A percentile compares a stretch with the other conserved stretches of the same genome.
Conservation (phyloP, 1,139 yeast genomes). For the Debaryomycetaceae sp. region DNA sequence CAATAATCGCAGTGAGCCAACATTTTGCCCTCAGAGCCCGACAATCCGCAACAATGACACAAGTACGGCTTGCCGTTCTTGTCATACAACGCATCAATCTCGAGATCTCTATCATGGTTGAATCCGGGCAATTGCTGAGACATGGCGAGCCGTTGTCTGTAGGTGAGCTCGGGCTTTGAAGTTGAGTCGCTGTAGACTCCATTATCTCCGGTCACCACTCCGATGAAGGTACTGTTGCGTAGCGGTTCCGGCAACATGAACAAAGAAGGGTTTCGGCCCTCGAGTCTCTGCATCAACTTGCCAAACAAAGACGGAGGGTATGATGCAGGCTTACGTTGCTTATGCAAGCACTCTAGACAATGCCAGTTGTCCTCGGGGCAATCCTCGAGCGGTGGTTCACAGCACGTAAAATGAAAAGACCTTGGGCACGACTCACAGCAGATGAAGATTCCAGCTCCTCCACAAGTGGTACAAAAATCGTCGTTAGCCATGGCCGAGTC, state of each 20-base stretch:
- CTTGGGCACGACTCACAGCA: constrained; percentile 94
- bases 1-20: constrained; percentile 84
- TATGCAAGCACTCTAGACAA: constrained; percentile 66
- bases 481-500: constrained; percentile 55
- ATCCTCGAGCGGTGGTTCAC: constrained; percentile 82
- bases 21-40: constrained; percentile 53
- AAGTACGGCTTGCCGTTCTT: constrained; percentile 59
- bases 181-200: constrained; percentile 71
- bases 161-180: constrained; percentile 47
- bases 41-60: constrained; percentile 73
- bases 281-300: constrained; percentile 54
- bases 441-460: constrained; percentile 80
- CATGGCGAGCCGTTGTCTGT: constrained; percentile 25
- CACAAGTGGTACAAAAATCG: constrained; percentile 86
- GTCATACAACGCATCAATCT: constrained; percentile 63
- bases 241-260: constrained; percentile 67
- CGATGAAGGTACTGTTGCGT: constrained; percentile 65
- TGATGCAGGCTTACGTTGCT: constrained; percentile 23
- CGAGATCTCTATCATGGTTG: constrained; percentile 45
- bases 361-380: constrained; percentile 90
- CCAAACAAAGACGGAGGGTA: constrained; percentile 55
- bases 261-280: constrained; percentile 63
- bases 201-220: constrained; percentile 60
- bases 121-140: constrained; percentile 38
- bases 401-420: constrained; percentile 87